Base-by-base conservation (phyloP, 305 asterid genomes). In the Fraxinus xanthoxyloides region DNA sequence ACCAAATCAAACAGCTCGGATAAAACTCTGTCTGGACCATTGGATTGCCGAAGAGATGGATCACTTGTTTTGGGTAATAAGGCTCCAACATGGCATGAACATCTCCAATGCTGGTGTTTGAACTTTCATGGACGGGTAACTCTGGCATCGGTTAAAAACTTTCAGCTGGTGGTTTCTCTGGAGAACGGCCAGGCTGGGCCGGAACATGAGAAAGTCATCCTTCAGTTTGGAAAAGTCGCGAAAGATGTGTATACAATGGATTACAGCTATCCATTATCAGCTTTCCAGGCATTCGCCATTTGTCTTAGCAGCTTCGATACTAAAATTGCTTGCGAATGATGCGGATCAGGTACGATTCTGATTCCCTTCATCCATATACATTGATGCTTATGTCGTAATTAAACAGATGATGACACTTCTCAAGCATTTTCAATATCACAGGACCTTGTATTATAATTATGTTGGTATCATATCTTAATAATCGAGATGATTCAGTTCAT, bases 21-120 rank as follows among this genome's bases (percentile, higher is more conserved):
- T 32, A 90, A 87, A 83, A 84, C 87, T 17, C 12, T 38, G 1
- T 88, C 97, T 1, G 88, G 89, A 34, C 85, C 90, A 1, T 61
- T 79, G 81, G 84, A 51, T 36, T 76, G 77, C 87, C 90, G 84
- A 48, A 77, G 67, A 2, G 92, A 89, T 24, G 87, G 86, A 38
- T 80, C 97, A 0, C 92, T 94, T 43, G 91, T 94, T 74, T 80
- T 95, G 89, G 87, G 89, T 79, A 95, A 95, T 84, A 92, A 95
- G 90, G 65, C 92, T 30, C 99, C 98, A 2, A 87, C 98, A 34
- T 95, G 99, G 98, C 97, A 95, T 24, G 97, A 93, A 77, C 98
- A 95, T 89, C 97, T 95, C 80, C 97, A 95, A 83, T 95, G 99
- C 87, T 95, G 99, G 99, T 95, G 99, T 67, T 76, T 95, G 90